Conservation (phyloP, 768 basidiomycete species). For the Pisolithus tinctorius region DNA sequence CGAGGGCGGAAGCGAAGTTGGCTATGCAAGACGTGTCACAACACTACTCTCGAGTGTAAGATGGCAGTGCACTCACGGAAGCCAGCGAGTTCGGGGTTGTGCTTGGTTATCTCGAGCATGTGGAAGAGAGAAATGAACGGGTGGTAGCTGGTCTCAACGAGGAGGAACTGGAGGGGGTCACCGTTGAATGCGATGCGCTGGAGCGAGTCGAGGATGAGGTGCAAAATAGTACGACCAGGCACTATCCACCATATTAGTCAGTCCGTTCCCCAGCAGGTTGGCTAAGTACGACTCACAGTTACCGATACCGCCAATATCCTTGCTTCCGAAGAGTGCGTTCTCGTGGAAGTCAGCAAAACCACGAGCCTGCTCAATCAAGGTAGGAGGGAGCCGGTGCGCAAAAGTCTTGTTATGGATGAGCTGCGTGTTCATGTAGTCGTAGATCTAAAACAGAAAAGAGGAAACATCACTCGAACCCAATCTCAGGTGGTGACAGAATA, state of each 20-base stretch:
- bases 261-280: not conserved
- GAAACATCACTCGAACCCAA: not conserved
- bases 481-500: not conserved
- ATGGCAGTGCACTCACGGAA: conserved; percentile 47
- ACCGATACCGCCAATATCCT: conserved; percentile 57
- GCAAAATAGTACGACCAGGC: conserved; percentile 73
- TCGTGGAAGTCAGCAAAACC: conserved; percentile 78
- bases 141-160: conserved; percentile 82
- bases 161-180: conserved; percentile 72
- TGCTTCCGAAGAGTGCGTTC: conserved; percentile 62
- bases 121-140: conserved; percentile 87
- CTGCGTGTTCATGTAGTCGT: conserved; percentile 71
- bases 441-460: conserved; percentile 38
- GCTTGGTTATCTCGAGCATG: conserved; percentile 55
- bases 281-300: conserved; percentile 53
- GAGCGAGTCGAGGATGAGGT: conserved; percentile 63
- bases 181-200: conserved; percentile 74
- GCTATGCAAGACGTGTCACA: conserved; percentile 34
- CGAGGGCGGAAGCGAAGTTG: conserved; percentile 66
- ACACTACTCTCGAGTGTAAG: not conserved
- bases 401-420: conserved; percentile 79
- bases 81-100: conserved; percentile 51
- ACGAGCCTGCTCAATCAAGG: conserved; percentile 65
- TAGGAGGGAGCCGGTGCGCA: conserved; percentile 74
- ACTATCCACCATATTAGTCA: conserved; percentile 38